Base-by-base conservation (phyloP, 2,329 filamentous ascomycete genomes). In the Paraphoma chrysanthemicola region DNA sequence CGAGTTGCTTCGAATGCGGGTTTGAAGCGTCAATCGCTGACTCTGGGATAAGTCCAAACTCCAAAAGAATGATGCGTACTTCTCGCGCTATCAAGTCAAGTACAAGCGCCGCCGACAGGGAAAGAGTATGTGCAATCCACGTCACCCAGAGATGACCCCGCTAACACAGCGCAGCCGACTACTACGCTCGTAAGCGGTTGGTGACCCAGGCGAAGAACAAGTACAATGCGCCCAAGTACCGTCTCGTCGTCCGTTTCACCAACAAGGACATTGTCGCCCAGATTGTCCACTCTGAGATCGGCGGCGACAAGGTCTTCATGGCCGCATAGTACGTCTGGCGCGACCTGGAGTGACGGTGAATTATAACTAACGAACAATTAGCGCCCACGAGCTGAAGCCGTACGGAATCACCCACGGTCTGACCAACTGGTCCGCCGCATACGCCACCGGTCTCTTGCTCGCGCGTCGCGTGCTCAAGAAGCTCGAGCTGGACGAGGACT, bases 151-250 rank as follows among this genome's bases (percentile, higher is more conserved):
- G n/a, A 31, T 10, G 4, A 18, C 41, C 12, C n/a, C 42, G 52
- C 67, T 70, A 46, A 99, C 92, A 97, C 33, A 47, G 52, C 45
- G 49, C 58, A 99, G 67, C 95, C 86, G 95, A 99, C 82, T 99
- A 99, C 92, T 98, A 97, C 83, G 95, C 95, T 80, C 94, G 95
- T 82, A 98, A 98, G 92, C 91, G 95, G 79, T 88, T 99, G 83
- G 95, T 98, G 87, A 93, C 92, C 86, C 95, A 99, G 88, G 95
- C 95, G 85, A 99, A 98, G 92, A 99, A 99, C 92, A 99, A 99
- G 91, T 99, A 98, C 91, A 96, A 96, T 85, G 91, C 95, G 67
- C 95, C 95, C 84, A 99, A 99, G 89, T 98, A 99, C 90, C 92
- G 95, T 79, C 90, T 99, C 79, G 95, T 99, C 71, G 92, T 99